A percentile compares a stretch with the other conserved stretches of the same genome.
Conservation (phyloP, 352 stramenopile genomes). For the Phytophthora meadii region DNA sequence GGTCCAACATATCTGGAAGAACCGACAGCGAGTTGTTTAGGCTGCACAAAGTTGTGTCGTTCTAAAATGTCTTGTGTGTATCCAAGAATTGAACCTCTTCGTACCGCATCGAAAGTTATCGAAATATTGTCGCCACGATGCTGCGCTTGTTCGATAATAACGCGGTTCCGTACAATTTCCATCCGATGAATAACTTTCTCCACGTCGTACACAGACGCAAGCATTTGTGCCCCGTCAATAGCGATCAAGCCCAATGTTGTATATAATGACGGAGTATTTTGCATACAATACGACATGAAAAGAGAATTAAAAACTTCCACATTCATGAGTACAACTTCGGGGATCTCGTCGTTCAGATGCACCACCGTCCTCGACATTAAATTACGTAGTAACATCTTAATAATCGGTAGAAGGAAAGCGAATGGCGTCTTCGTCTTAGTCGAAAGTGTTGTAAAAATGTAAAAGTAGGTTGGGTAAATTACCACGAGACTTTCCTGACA, state of each 20-base stretch:
- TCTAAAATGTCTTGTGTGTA: conserved; percentile 7
- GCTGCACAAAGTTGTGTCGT: not conserved
- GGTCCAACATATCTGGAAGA: not conserved
- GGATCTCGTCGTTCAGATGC: conserved; percentile 28
- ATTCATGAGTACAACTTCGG: conserved; percentile 43
- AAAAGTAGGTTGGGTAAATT: conserved; percentile 39
- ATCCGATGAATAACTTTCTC: conserved; percentile 4
- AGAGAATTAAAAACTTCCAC: conserved; percentile 50
- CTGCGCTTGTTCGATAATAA: not conserved
- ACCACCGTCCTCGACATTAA: conserved; percentile 16
- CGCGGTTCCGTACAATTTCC: conserved; percentile 2
- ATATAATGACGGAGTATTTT: conserved; percentile 37
- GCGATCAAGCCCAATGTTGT: conserved; percentile 31
- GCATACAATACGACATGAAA: conserved; percentile 49
- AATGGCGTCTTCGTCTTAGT: conserved; percentile 13
- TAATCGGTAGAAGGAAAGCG: conserved; percentile 30
- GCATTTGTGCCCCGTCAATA: conserved; percentile 26
- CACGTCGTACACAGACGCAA: conserved; percentile 11
- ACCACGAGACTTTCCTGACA: conserved; percentile 26
- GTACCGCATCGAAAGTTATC: not conserved
- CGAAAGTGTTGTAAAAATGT: conserved; percentile 26
- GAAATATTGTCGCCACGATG: not conserved
- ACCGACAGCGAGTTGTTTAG: not conserved
- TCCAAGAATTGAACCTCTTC: not conserved
- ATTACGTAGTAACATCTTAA: conserved; percentile 37